These are phyloP conservation scores for Naganishia vishniacii DNA, from an alignment of 768 basidiomycete genomes.

Conservation along the genomic window DNA sequence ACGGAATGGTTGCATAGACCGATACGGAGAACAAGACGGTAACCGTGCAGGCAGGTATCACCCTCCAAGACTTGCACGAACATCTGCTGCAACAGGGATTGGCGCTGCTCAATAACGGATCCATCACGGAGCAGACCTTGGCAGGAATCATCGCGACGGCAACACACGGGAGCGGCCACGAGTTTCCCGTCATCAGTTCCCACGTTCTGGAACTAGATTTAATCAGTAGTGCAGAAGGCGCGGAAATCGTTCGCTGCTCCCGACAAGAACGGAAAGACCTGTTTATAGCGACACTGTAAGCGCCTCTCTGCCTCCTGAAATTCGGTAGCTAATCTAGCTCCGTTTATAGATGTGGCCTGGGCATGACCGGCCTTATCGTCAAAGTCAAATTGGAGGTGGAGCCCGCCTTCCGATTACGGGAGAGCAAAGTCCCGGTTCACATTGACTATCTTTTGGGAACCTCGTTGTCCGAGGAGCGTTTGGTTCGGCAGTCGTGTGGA, in stretches of 20 bases:
- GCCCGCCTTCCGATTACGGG: slow-evolving; percentile 71
- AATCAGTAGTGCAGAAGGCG: slow-evolving; percentile 15
- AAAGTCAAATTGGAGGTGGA: slow-evolving; percentile 71
- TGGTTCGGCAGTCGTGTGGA: neutral
- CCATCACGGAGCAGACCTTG: slow-evolving; percentile 92
- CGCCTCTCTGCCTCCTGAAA: neutral
- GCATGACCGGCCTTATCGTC: slow-evolving; percentile 75
- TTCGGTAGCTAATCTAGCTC: neutral
- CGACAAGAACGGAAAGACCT: slow-evolving; percentile 61
- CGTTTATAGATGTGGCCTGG: slow-evolving; percentile 63
- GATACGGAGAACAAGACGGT: slow-evolving; percentile 38
- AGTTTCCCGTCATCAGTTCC: slow-evolving; percentile 61
- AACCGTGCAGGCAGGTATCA: slow-evolving; percentile 46
- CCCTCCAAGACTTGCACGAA: slow-evolving; percentile 66
- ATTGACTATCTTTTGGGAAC: slow-evolving; percentile 54
- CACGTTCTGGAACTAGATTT: slow-evolving; percentile 18
- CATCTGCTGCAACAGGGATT: slow-evolving; percentile 63
- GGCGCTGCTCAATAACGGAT: slow-evolving; percentile 87
- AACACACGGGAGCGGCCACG: slow-evolving; percentile 84
- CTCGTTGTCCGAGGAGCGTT: slow-evolving; percentile 52
- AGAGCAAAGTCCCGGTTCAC: slow-evolving; percentile 59
- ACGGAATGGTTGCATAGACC: slow-evolving; percentile 22
- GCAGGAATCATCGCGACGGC: slow-evolving; percentile 89
- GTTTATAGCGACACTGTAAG: slow-evolving; percentile 69
- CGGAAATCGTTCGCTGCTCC: slow-evolving; percentile 21